Conservation (phyloP, 331 rosid species). For the Cydonia oblonga region DNA sequence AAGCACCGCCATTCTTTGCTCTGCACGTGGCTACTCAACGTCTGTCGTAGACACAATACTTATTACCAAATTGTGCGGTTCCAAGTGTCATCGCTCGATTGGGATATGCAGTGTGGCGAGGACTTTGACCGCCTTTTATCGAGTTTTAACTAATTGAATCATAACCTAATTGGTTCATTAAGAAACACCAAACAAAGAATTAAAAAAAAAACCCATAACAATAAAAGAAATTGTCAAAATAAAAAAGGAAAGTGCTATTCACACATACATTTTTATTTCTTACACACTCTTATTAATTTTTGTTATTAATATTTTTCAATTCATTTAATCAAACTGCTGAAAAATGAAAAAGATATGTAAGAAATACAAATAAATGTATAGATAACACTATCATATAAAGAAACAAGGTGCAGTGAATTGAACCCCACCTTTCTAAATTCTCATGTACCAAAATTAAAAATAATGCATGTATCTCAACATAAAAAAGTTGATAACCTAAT, state of each 20-base stretch:
- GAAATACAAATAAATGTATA: too few relatives aligned
- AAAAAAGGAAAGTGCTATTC: background rate
- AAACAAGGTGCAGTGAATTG: background rate
- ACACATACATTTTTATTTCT: too few relatives aligned
- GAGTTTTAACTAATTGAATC: background rate
- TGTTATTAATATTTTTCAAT: too few relatives aligned
- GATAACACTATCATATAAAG: background rate
- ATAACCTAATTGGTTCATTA: too few relatives aligned
- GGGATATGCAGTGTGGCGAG: background rate
- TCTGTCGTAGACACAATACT: background rate
- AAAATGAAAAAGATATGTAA: too few relatives aligned
- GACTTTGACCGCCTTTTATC: too few relatives aligned
- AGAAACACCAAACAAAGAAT: background rate
- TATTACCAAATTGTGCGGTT: too few relatives aligned
- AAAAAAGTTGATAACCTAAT: background rate
- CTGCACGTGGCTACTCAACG: background rate
- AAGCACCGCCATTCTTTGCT: background rate
- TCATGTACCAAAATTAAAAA: background rate
- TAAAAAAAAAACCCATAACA: background rate
- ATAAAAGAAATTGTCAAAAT: background rate
- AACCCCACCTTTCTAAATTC: background rate
- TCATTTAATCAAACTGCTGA: fast-evolving
- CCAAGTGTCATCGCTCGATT: background rate
- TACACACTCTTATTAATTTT: too few relatives aligned
- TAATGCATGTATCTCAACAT: background rate